Conservation (phyloP, 2,329 filamentous ascomycete species). For the Knufia fluminis region DNA sequence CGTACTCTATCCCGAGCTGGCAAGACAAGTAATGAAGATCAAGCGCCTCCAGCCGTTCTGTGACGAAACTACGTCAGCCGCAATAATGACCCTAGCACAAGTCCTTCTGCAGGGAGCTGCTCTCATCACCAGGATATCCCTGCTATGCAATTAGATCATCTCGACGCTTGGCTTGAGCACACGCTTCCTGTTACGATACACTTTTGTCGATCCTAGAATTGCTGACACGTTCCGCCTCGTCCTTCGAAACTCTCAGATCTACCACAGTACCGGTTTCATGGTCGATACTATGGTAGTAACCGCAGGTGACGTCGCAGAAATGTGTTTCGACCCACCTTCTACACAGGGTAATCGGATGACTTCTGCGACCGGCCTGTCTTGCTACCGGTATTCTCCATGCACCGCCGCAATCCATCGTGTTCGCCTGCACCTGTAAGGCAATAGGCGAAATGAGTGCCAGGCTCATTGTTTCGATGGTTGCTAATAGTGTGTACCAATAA, state of each 20-base stretch:
- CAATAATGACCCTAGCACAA: neutral
- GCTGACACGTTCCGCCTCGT: too few relatives aligned
- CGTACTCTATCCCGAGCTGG: too few relatives aligned
- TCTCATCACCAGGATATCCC: neutral
- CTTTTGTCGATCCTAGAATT: neutral
- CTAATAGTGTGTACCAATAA: neutral
- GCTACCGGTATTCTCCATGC: too few relatives aligned
- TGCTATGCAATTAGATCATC: neutral
- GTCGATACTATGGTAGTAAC: too few relatives aligned
- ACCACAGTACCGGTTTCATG: too few relatives aligned
- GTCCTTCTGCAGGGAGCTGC: neutral
- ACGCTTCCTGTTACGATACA: neutral
- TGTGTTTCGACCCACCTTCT: too few relatives aligned
- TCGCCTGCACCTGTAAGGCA: too few relatives aligned
- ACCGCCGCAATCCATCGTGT: too few relatives aligned
- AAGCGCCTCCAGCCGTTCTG: neutral
- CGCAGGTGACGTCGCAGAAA: too few relatives aligned
- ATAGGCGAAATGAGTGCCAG: neutral
- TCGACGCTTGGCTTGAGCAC: neutral
- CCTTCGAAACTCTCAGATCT: too few relatives aligned
- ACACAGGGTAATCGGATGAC: too few relatives aligned
- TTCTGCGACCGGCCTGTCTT: too few relatives aligned
- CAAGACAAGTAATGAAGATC: neutral
- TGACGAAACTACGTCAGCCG: neutral
- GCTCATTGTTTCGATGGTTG: neutral